Base-by-base conservation (phyloP, 441 rosid genomes). In the Theobroma grandiflorum region DNA sequence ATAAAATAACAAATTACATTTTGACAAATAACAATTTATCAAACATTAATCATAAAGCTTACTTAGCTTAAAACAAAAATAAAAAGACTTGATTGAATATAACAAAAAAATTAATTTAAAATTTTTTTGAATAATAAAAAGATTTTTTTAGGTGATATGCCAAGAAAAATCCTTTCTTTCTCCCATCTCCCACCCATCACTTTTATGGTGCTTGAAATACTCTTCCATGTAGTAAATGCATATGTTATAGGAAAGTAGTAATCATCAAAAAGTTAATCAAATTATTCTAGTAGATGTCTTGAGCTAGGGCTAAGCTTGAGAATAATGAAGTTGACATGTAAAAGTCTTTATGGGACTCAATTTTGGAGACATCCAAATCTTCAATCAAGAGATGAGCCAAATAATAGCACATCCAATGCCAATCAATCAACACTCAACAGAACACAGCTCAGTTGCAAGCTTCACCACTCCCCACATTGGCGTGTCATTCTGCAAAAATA, bases 391-490 rank as follows among this genome's bases (percentile, higher is more conserved):
- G 6, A 8, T 9, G 12, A 57, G 31, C 62, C 50, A 52, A 15
- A 2, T 4, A 58, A 58, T 58, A 58, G 5, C 11, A 58, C 22
- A 22, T 22, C n/a, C 10, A 15, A 0, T n/a, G 43, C 55, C 22
- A 20, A 68, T 61, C 52, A 59, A 58, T 78, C 55, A 67, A 45
- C 79, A 45, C 77, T 82, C 88, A 16, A 81, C 55, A 43, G 90
- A 82, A 77, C 87, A 91, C 11, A 95, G 80, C 81, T 85, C 86
- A 75, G 89, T 80, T 63, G 87, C 95, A 82, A 93, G 94, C 67
- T 91, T 85, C 67, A 88, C 84, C 58, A 90, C 91, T 80, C 90
- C 97, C 90, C 82, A 85, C 93, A 95, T 90, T 6, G 98, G 89
- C 64, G 91, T 89, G 80, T 95, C 98, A 84, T 90, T 88, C 98